Evolutionary conservation across 169 alveolate genomes (phyloP).

Genomic region (Theileria annulata): DNA sequence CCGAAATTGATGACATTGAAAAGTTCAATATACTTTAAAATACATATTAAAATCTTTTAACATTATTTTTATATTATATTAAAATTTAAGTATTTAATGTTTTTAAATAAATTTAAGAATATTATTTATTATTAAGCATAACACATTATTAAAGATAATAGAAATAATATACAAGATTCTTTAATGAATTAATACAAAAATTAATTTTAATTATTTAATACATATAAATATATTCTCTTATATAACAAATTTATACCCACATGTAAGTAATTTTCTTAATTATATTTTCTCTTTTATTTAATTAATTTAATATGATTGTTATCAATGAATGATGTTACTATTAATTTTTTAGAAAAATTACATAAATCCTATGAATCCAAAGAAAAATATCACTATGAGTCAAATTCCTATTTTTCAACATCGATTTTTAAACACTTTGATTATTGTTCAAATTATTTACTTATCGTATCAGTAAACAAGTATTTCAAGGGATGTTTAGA

Average conservation of each 20-base stretch:
- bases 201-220: too few species aligned
- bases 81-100: neutral
- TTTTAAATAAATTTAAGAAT: neutral
- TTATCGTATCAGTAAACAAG: neutral
- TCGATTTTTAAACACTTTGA: constrained; percentile 19
- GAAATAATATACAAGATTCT: neutral
- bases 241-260: neutral
- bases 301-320: neutral
- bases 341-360: neutral
- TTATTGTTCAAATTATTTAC: constrained; percentile 16
- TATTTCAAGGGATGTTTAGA: constrained; percentile 21
- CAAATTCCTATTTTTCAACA: neutral
- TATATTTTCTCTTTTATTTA: neutral
- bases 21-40: too few species aligned
- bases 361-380: neutral
- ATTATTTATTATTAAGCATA: too few species aligned
- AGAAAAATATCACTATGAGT: neutral
- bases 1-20: constrained; percentile 10
- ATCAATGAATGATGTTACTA: constrained; percentile 1
- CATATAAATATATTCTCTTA: too few species aligned
- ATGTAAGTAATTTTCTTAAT: neutral
- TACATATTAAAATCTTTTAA: neutral
- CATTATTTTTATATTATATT: neutral
- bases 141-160: neutral
- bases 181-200: too few species aligned